phyloP scores from a whole-genome alignment of 306 rosid genomes.

The Herpetospermum pedunculosum region DNA sequence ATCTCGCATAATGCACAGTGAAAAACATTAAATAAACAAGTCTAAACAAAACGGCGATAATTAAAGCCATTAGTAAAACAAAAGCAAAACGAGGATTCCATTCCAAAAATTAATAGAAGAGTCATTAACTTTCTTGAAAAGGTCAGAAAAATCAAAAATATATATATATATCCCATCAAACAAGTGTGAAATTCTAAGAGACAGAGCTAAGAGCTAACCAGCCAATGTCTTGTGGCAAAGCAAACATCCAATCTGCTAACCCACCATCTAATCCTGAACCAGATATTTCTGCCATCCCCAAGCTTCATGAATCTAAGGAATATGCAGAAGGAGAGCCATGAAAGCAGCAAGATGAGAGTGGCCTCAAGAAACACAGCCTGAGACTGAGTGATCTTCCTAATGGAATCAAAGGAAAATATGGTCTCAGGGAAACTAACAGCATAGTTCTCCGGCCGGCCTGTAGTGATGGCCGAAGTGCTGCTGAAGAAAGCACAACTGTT shows the following conservation, averaged over 20 bases:
- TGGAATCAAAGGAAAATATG: conserved; percentile 51
- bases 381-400: conserved; percentile 83
- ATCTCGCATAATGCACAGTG: neutral
- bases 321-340: conserved; percentile 65
- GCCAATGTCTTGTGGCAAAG: conserved; percentile 90
- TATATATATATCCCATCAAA: neutral
- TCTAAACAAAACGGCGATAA: neutral
- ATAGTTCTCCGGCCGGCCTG: conserved; percentile 41
- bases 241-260: conserved; percentile 78
- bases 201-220: conserved; percentile 47
- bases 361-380: conserved; percentile 95
- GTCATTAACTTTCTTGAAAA: neutral
- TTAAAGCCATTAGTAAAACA: neutral
- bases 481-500: conserved; percentile 39
- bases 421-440: conserved; percentile 45
- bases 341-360: conserved; percentile 55
- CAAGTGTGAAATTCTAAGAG: neutral
- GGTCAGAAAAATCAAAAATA: neutral
- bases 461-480: conserved; percentile 25
- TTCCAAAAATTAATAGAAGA: neutral
- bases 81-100: neutral
- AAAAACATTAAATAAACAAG: neutral
- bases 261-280: conserved; percentile 84
- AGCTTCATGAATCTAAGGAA: conserved; percentile 52
- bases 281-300: conserved; percentile 54